Conservation (phyloP, 2,329 filamentous ascomycete species). For the Aureobasidium leucospermi region DNA sequence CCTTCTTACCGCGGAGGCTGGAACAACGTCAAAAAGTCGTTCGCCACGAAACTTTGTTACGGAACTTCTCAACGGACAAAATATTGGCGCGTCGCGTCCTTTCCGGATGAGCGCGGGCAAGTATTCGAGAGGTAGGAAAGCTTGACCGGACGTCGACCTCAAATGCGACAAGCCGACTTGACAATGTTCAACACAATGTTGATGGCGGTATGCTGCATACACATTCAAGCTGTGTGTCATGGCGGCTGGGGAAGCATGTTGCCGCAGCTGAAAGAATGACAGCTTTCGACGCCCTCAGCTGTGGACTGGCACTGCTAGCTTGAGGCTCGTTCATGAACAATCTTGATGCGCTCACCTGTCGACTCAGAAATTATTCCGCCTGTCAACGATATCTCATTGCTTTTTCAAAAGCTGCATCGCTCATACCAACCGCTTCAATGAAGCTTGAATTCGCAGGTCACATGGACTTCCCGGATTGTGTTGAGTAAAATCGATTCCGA, state of each 20-base stretch:
- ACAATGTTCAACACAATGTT: not conserved
- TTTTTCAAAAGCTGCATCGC: too few species aligned
- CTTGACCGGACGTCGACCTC: not conserved
- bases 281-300: too few species aligned
- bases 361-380: too few species aligned
- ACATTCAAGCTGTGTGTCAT: not conserved
- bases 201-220: not conserved
- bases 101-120: not conserved
- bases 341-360: too few species aligned
- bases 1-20: not conserved
- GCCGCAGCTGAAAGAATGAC: too few species aligned
- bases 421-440: too few species aligned
- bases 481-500: too few species aligned
- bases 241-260: not conserved
- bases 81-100: slow-evolving; percentile 2
- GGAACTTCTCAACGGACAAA: not conserved
- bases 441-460: too few species aligned
- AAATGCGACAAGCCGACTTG: not conserved
- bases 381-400: too few species aligned
- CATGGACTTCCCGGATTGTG: too few species aligned
- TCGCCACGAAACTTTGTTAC: not conserved
- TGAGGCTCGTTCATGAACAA: too few species aligned
- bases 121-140: not conserved
- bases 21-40: not conserved
- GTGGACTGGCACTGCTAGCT: too few species aligned